phyloP scores from a whole-genome alignment of 352 stramenopile species.

The Pythium vanterpoolii region DNA sequence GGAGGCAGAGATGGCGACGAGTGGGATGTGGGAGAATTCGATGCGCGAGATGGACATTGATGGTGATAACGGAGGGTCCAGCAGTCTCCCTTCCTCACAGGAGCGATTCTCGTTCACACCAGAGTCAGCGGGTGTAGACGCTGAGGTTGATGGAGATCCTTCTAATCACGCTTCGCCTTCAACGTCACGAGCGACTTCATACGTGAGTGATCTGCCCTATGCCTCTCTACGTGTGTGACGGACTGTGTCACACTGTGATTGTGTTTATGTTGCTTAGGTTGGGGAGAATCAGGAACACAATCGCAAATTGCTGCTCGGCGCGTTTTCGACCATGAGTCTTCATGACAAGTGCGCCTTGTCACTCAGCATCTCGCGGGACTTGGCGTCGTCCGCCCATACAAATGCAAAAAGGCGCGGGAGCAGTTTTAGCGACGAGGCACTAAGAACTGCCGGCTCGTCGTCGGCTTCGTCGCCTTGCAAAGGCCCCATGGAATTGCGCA shows the following conservation, averaged over 20 bases:
- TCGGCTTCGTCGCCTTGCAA: constrained; percentile 19
- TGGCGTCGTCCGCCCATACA: constrained; percentile 16
- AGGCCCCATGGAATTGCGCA: constrained; percentile 1
- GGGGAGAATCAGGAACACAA: constrained; percentile 82
- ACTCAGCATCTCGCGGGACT: constrained; percentile 72
- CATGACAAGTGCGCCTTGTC: constrained; percentile 86
- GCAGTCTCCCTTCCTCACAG: constrained; percentile 7
- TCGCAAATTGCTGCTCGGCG: constrained; percentile 74
- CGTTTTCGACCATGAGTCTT: constrained; percentile 87
- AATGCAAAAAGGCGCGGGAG: constrained; percentile 44
- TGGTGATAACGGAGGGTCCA: constrained; percentile 18
- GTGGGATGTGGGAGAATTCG: constrained; percentile 4
- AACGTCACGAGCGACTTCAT: constrained; percentile 24
- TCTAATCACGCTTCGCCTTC: neutral
- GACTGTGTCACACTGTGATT: constrained; percentile 1
- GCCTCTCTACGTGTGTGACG: neutral
- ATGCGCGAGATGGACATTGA: constrained; percentile 17
- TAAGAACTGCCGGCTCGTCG: constrained; percentile 15
- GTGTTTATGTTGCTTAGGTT: constrained; percentile 25
- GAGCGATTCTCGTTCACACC: constrained; percentile 6
- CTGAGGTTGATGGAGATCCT: constrained; percentile 6
- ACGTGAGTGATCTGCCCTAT: constrained; percentile 56
- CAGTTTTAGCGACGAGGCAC: constrained; percentile 50
- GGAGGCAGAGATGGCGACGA: constrained; percentile 11
- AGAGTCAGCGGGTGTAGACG: constrained; percentile 15